Conservation (phyloP, 352 stramenopile species). For the Phytophthora tentaculata region DNA sequence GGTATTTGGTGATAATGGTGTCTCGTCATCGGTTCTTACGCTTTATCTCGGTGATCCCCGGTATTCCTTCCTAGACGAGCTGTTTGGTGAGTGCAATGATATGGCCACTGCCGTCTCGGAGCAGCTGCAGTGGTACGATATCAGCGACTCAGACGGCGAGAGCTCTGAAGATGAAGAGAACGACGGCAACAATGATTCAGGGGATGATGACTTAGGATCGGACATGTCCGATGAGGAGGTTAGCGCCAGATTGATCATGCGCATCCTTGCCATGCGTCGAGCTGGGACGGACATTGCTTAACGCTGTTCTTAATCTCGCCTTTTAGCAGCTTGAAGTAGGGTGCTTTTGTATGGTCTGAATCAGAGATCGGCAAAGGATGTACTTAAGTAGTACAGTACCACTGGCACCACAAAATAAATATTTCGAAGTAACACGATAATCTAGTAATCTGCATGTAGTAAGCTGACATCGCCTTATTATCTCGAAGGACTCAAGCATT, state of each 20-base stretch:
- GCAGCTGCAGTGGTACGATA: slow-evolving; percentile 67
- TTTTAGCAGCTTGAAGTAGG: not conserved
- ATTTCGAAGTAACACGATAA: too few relatives aligned
- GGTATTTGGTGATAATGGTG: not conserved
- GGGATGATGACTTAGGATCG: slow-evolving; percentile 25
- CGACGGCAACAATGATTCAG: slow-evolving; percentile 15
- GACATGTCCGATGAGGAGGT: slow-evolving; percentile 40
- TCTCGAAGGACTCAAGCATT: too few relatives aligned
- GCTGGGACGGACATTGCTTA: slow-evolving; percentile 27
- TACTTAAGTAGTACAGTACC: too few relatives aligned
- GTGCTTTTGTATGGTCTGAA: too few relatives aligned
- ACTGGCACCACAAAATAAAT: too few relatives aligned
- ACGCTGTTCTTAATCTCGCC: not conserved
- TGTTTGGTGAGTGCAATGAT: slow-evolving; percentile 37
- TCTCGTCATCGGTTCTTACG: not conserved
- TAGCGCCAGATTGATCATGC: slow-evolving; percentile 35
- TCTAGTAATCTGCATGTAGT: too few relatives aligned
- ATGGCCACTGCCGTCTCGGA: slow-evolving; percentile 32
- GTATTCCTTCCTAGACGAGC: slow-evolving; percentile 19
- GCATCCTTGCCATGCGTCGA: slow-evolving; percentile 35
- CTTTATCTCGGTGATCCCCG: not conserved
- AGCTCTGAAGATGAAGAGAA: slow-evolving; percentile 33
- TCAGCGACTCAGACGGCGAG: slow-evolving; percentile 47
- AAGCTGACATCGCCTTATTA: too few relatives aligned
- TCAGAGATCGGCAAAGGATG: too few relatives aligned